Evolutionary conservation across 2,329 filamentous ascomycete species (phyloP), one percentile per base, ranked within the genome.

Genomic region (Cercospora sp.): DNA sequence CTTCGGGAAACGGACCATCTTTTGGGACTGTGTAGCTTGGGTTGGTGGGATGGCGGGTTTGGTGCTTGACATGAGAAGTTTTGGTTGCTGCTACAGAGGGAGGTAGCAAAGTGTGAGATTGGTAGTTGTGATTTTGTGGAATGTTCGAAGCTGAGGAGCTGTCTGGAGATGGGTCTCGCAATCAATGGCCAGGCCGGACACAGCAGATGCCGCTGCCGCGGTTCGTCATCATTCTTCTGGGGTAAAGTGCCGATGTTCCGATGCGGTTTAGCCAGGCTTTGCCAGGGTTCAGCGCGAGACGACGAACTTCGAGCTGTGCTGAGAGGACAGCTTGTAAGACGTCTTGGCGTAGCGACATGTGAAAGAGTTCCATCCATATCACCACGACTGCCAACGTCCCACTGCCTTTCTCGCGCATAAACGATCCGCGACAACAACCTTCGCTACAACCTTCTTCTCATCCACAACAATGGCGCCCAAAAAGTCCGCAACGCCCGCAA

Each of bases 21-120:
- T 65, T 57, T 49, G 59, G n/a, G 28, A 63, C 18, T 61, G 59
- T 21, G 51, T 49, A 34, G 58, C 53, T 61, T 53, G 34, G 13
- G 40, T 37, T 67, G 53, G 60, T 69, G 65, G 64, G 43, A 40
- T 24, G 40, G 57, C 53, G 62, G 62, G 26, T 34, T 62, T 58
- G 24, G 65, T 68, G 58, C 40, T 68, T n/a, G 63, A 66, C 63
- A 63, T 68, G 59, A 61, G 60, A 55, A 30, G n/a, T 34, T 65
- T 55, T 32, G n/a, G 18, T 26, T 43, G 12, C 51, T 58, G 55
- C 55, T 34, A 30, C 55, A 5, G n/a, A 8, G 13, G 12, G n/a
- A 1, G 4, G 49, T 55, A 55, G 34, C 26, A 30, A 37, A 34
- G 30, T 61, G 57, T 21, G 45, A 40, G 7, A 5, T n/a, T 40